Evolutionary conservation across 1,284 basidiomycete genomes (phyloP).

Genomic region (Cutaneotrichosporon curvatum): DNA sequence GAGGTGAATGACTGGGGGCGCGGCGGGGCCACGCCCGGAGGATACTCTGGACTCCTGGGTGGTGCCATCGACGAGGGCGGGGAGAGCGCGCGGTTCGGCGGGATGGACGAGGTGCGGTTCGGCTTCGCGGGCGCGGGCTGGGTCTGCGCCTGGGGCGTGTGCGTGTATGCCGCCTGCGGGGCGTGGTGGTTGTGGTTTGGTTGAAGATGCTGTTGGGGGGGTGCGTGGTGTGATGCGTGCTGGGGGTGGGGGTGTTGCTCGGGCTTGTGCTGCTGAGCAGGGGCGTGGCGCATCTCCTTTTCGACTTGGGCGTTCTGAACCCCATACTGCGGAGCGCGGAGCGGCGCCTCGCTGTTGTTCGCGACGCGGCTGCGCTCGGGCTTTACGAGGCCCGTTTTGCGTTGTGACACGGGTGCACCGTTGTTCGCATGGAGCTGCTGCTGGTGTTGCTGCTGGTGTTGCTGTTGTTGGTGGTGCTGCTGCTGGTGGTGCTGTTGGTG

Average conservation of each 20-base stretch:
- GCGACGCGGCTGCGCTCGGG: slow-evolving; percentile 45
- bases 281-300: slow-evolving; percentile 53
- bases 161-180: not conserved
- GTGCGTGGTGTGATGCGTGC: too few species aligned
- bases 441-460: slow-evolving; percentile 2
- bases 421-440: too few species aligned
- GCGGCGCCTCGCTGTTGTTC: slow-evolving; percentile 64
- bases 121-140: slow-evolving; percentile 4
- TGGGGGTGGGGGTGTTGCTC: too few species aligned
- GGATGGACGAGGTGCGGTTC: slow-evolving; percentile 10
- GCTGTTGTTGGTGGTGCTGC: not conserved
- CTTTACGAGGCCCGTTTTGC: slow-evolving; percentile 37
- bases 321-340: slow-evolving; percentile 83
- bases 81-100: slow-evolving; percentile 9
- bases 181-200: slow-evolving; percentile 1
- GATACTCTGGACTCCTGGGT: slow-evolving; percentile 11
- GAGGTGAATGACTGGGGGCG: slow-evolving; percentile 6
- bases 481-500: slow-evolving; percentile 1
- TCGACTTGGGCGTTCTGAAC: slow-evolving; percentile 87
- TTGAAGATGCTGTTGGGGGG: slow-evolving; percentile 1
- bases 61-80: slow-evolving; percentile 9
- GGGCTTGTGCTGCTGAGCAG: slow-evolving; percentile 7
- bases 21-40: slow-evolving; percentile 13
- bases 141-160: slow-evolving; percentile 12
- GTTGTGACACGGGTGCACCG: slow-evolving; percentile 6